These are phyloP conservation scores for Daedaleopsis nitida DNA, from an alignment of 768 basidiomycete genomes.

Conservation along the genomic window DNA sequence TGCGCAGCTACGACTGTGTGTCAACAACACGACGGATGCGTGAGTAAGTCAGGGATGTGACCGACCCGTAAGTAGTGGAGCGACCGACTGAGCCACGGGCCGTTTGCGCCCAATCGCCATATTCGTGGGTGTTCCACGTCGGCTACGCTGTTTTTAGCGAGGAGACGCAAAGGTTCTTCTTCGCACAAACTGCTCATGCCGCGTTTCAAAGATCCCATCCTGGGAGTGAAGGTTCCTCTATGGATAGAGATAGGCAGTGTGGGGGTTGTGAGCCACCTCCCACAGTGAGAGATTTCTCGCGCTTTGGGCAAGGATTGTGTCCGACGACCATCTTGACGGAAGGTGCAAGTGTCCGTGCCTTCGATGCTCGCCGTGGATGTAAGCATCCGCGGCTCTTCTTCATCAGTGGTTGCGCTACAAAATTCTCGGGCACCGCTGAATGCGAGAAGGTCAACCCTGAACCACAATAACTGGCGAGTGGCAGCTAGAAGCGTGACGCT, in stretches of 20 bases:
- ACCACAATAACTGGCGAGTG: neutral
- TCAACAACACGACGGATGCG: constrained; percentile 5
- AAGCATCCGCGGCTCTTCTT: constrained; percentile 4
- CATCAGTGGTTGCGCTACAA: neutral
- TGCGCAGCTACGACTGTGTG: constrained; percentile 21
- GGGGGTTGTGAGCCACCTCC: constrained; percentile 1
- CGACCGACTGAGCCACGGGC: constrained; percentile 2
- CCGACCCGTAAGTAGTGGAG: constrained; percentile 8
- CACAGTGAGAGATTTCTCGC: constrained; percentile 21
- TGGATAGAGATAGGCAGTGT: constrained; percentile 2
- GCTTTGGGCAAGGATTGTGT: constrained; percentile 10
- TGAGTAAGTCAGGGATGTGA: constrained; percentile 13
- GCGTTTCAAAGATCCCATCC: constrained; percentile 8
- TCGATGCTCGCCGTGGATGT: constrained; percentile 11
- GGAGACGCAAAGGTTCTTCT: neutral
- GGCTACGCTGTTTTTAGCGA: constrained; percentile 15
- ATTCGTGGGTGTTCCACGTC: neutral
- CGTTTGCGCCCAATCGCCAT: constrained; percentile 13
- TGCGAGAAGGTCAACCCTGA: neutral
- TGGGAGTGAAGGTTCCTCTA: constrained; percentile 13
- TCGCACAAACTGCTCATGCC: constrained; percentile 11
- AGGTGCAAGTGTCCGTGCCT: neutral
- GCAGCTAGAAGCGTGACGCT: neutral
- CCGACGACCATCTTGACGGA: constrained; percentile 1
- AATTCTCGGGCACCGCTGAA: neutral